Percentiles rank a stretch among this genome's conserved stretches.
These are phyloP conservation scores for Geotrichum siamense DNA, from an alignment of 1,139 yeast species.

Conservation along the genomic window DNA sequence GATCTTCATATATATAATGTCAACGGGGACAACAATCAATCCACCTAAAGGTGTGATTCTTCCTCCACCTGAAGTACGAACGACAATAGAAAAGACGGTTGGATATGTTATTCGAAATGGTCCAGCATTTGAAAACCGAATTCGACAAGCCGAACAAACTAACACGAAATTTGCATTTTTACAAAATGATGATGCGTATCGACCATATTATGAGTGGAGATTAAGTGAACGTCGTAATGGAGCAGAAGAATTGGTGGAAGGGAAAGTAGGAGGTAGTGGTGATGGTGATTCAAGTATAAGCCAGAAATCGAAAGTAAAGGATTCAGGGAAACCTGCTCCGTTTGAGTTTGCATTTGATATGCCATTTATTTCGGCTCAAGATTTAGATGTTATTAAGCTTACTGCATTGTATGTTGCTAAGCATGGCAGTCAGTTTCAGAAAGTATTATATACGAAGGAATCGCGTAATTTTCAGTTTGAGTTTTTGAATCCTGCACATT, in stretches of 20 bases:
- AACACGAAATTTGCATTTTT: conserved; percentile 60
- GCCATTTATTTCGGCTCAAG: conserved; percentile 55
- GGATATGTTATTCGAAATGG: conserved; percentile 68
- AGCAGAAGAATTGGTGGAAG: conserved; percentile 20
- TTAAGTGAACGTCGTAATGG: conserved; percentile 28
- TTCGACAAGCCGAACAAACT: conserved; percentile 42
- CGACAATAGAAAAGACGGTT: conserved; percentile 63
- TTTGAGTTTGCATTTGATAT: conserved; percentile 45
- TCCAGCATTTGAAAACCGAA: conserved; percentile 51
- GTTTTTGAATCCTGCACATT: conserved; percentile 56
- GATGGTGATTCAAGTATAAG: conserved; percentile 10
- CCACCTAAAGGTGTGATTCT: conserved; percentile 41
- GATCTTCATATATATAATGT: background rate
- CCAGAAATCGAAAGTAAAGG: conserved; percentile 17
- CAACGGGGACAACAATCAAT: conserved; percentile 17
- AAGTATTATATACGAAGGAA: conserved; percentile 38
- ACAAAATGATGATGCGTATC: conserved; percentile 45
- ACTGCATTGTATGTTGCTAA: conserved; percentile 62
- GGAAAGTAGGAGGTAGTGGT: conserved; percentile 2
- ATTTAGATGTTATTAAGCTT: conserved; percentile 59
- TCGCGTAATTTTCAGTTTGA: conserved; percentile 54
- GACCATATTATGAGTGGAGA: conserved; percentile 49
- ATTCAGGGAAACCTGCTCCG: conserved; percentile 34
- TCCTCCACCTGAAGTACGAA: conserved; percentile 52
- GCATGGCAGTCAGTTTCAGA: conserved; percentile 46